Evolutionary conservation across 768 basidiomycete species (phyloP).

Genomic region (Phaffia australis): DNA sequence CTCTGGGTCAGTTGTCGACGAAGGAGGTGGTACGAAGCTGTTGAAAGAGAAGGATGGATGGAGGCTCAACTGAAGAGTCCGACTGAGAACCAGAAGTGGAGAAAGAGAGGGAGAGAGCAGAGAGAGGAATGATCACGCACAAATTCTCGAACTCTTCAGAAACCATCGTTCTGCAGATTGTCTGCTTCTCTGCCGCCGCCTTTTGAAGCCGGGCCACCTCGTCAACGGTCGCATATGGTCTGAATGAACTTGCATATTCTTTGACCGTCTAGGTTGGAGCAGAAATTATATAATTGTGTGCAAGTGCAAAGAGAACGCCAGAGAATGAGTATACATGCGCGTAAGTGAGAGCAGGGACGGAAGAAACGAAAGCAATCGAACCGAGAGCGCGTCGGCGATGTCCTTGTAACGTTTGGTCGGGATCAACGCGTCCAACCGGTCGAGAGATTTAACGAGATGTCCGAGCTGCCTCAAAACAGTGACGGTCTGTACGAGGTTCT

Average conservation of each 20-base stretch:
- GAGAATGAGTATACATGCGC: neutral
- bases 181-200: slow-evolving; percentile 69
- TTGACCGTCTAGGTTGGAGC: slow-evolving; percentile 59
- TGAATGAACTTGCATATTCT: slow-evolving; percentile 70
- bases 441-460: slow-evolving; percentile 80
- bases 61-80: neutral
- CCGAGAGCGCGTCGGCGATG: slow-evolving; percentile 69
- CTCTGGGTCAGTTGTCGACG: no score
- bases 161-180: slow-evolving; percentile 64
- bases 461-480: slow-evolving; percentile 78
- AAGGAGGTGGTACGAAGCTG: no score
- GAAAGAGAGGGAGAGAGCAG: slow-evolving; percentile 36
- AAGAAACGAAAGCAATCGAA: slow-evolving; percentile 40
- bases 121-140: no score
- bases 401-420: slow-evolving; percentile 70
- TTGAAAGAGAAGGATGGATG: no score
- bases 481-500: slow-evolving; percentile 76
- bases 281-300: neutral
- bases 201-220: slow-evolving; percentile 67
- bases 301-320: neutral
- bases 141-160: slow-evolving; percentile 86
- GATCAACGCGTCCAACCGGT: slow-evolving; percentile 66
- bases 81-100: neutral
- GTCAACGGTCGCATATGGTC: slow-evolving; percentile 62
- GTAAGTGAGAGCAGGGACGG: neutral